Evolutionary conservation across 2,329 filamentous ascomycete genomes (phyloP), one percentile per base, ranked within the genome.

Genomic region (Macrophomina phaseolina): DNA sequence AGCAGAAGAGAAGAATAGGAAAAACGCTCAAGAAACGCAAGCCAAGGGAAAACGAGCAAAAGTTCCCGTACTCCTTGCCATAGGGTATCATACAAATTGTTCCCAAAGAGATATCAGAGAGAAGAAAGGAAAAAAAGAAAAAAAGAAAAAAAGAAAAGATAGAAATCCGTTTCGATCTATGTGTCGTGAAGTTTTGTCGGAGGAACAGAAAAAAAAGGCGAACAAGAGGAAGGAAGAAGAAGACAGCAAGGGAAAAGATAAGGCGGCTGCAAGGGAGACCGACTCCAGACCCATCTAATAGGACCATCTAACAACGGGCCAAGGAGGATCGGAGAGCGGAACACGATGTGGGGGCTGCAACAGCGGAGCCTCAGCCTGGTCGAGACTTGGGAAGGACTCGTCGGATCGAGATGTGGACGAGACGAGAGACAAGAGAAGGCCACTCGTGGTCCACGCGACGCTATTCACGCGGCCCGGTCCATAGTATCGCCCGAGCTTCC

Each of bases 1-100:
- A 49, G 32, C 14, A 38, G 32, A 38, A 55, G 30, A 18, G 32
- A 28, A 11, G 45, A 61, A 9, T 40, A 46, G 12, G 11, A 46
- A 46, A 36, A 12, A 32, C 49, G 32, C 16, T 9, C 8, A 42
- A 9, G 53, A 58, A 30, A n/a, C 38, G 23, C 23, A 23, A 42
- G 6, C 4, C 18, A 61, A 61, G 56, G 7, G 16, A 38, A 11
- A 28, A 62, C 18, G n/a, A 34, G n/a, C 7, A 12, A 38, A 55
- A 40, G 52, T 12, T 23, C 30, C 56, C 23, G n/a, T 32, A 51
- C 58, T 36, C 45, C 45, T 36, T 30, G 23, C 58, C 46, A 46
- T 18, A 30, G 58, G 58, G 58, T 62, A 62, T 62, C 58, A 62
- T 62, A 62, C 58, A 49, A 62, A 62, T 5, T 28, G 5, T 62